phyloP scores from a whole-genome alignment of 768 basidiomycete genomes.

The Suillus decipiens region DNA sequence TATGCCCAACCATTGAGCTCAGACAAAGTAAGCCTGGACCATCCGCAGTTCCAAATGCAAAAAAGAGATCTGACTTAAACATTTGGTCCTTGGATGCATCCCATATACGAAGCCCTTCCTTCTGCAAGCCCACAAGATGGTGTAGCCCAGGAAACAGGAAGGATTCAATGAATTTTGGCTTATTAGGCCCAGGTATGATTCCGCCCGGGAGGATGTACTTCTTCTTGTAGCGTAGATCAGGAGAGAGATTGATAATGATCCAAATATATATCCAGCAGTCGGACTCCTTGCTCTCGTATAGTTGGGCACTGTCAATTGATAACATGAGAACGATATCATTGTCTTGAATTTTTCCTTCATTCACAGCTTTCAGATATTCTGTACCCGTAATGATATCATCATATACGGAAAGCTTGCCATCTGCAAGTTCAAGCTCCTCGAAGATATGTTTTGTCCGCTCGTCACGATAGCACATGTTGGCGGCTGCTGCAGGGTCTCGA shows the following conservation, averaged over 20 bases:
- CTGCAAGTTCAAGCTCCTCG: not conserved
- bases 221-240: not conserved
- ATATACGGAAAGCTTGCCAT: not conserved
- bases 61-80: not conserved
- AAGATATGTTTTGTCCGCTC: not conserved
- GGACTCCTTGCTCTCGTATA: not conserved
- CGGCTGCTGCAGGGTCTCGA: not conserved
- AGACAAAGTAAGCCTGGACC: not conserved
- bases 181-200: not conserved
- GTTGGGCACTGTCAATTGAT: not conserved
- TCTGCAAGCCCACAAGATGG: not conserved
- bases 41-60: not conserved
- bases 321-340: not conserved
- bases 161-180: not conserved
- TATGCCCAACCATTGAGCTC: not conserved
- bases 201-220: not conserved
- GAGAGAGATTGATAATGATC: not conserved
- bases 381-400: not conserved
- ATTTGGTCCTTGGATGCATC: not conserved
- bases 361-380: not conserved
- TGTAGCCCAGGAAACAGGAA: not conserved
- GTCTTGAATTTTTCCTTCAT: not conserved
- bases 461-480: not conserved
- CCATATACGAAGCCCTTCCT: not conserved
- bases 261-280: not conserved